These are phyloP conservation scores for Quercus ilex DNA, from an alignment of 306 rosid genomes.

Conservation along the genomic window DNA sequence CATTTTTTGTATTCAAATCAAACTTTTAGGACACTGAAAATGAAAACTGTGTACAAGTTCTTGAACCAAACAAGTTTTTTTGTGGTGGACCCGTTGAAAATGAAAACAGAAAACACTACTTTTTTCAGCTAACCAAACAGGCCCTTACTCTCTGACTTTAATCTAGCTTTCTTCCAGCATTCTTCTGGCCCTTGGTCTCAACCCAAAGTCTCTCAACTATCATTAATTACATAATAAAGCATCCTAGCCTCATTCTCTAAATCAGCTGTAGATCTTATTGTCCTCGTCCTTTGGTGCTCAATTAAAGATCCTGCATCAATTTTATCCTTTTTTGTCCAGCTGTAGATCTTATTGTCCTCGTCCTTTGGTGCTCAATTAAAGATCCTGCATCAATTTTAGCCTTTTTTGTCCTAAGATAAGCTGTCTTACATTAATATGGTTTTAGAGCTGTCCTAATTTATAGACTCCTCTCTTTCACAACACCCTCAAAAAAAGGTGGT, in stretches of 20 bases:
- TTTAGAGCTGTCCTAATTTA: background rate
- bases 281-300: background rate
- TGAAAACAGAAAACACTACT: no score
- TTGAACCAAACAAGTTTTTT: no score
- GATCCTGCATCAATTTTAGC: no score
- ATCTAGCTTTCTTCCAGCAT: background rate
- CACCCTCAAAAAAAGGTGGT: background rate
- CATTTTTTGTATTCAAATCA: no score
- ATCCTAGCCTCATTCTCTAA: background rate
- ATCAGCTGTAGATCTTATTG: background rate
- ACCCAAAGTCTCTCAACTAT: background rate
- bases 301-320: background rate
- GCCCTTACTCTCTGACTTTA: background rate
- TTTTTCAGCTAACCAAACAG: no score
- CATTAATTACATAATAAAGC: background rate
- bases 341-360: no score
- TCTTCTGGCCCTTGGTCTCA: background rate
- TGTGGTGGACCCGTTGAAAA: no score
- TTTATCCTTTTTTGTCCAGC: no score
- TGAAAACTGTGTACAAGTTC: no score
- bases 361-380: no score
- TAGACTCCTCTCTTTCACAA: background rate
- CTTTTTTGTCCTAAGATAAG: background rate
- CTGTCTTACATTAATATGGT: background rate
- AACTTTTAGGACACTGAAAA: no score